These are phyloP conservation scores for Elsinoe perseae DNA, from an alignment of 2,329 filamentous ascomycete species.

Conservation along the genomic window DNA sequence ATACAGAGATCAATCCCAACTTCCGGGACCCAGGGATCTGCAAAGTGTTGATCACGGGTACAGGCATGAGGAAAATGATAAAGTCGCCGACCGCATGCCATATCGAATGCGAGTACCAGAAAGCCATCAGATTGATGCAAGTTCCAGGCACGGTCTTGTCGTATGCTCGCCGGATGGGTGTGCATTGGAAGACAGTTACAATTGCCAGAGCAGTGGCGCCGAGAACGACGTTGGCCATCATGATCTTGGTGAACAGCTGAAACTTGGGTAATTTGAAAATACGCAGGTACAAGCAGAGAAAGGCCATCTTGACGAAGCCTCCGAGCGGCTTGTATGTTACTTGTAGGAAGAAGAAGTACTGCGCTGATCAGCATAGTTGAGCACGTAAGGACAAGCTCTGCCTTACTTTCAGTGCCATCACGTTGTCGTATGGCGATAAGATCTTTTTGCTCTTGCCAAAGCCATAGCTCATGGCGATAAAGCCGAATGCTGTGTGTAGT, in stretches of 20 bases:
- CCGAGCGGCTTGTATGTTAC: conserved; percentile 7
- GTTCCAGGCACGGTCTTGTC: conserved; percentile 6
- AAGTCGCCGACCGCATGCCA: conserved; percentile 15
- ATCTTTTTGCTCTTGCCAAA: conserved; percentile 7
- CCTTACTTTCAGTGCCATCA: background rate
- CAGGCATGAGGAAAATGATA: conserved; percentile 17
- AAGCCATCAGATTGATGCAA: conserved; percentile 12
- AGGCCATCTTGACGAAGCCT: conserved; percentile 12
- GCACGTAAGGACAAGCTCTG: background rate
- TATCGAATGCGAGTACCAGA: conserved; percentile 1
- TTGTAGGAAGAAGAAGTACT: conserved; percentile 11
- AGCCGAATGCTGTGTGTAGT: conserved; percentile 5
- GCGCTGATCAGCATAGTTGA: background rate
- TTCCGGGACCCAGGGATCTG: conserved; percentile 17
- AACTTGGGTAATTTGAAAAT: conserved; percentile 4
- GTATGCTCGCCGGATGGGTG: background rate
- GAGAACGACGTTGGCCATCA: conserved; percentile 11
- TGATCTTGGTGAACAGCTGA: conserved; percentile 1
- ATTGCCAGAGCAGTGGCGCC: background rate
- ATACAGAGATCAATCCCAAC: conserved; percentile 17
- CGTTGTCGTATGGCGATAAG: background rate
- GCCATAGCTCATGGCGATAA: conserved; percentile 9
- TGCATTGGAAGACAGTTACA: conserved; percentile 3
- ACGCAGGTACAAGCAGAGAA: conserved; percentile 5
- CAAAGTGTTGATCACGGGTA: conserved; percentile 15